Base-by-base conservation (phyloP, 805 yeast species). In the Saccharomycopsis javanensis region DNA sequence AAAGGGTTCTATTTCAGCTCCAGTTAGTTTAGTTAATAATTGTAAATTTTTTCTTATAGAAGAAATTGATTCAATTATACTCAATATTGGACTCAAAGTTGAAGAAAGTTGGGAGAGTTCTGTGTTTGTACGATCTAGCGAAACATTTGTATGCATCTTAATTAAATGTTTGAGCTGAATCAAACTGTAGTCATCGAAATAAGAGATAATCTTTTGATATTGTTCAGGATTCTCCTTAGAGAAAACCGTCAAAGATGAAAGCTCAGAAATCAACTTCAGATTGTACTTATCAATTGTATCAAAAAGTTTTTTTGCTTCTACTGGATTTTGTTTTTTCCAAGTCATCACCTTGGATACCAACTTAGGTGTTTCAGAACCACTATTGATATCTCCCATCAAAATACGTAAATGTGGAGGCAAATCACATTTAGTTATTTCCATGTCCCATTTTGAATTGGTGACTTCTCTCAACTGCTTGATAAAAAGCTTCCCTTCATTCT, bases 341-440 rank as follows among this genome's bases (percentile, higher is more conserved):
- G 70, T 66, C 54, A 82, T 74, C 1, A 94, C 94, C 63, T 79
- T 79, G 0, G 85, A 75, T 0, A 94, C 98, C 67, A 94, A 74
- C 62, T 86, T 87, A 0, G 98, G 97, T 0, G 99, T 94, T 66
- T 90, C 96, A 0, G 97, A 88, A 0, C 99, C 99, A 15, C 88
- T 91, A 18, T 80, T 74, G 18, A 94, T 87, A 69, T 94, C 99
- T 11, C 99, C 99, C 96, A 94, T 88, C 2, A 94, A 67, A 52
- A 94, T 67, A 56, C 79, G 77, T 25, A 91, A 70, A 1, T 83
- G 80, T 2, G 76, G 76, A 0, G 98, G 98, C 54, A 94, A 71
- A 1, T 76, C 68, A 55, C 89, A 81, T 33, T 76, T 75, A 6
- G 71, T 72, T 55, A 75, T 78, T n/a, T 66, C 70, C 63, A 85